Evolutionary conservation across 2,329 filamentous ascomycete species (phyloP), one percentile per base, ranked within the genome.

Genomic region (Rosellinia necatrix): DNA sequence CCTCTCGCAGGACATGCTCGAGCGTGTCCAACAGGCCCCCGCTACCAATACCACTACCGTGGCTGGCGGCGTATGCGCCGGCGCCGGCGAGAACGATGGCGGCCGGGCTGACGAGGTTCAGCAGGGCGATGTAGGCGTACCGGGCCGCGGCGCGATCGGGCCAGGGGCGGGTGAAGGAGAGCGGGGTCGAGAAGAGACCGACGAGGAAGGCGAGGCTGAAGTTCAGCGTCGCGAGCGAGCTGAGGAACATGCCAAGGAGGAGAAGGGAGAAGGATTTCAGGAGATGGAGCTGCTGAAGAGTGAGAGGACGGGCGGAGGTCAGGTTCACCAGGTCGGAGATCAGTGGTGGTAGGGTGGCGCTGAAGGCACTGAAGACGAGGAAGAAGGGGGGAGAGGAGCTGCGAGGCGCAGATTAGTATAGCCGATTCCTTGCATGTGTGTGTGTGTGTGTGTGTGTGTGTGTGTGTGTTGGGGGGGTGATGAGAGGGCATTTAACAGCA

Each of bases 181-280:
- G 78, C 0, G 93, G 93, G 3, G 84, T 78, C 38, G 90, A 86
- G 41, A 93, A 76, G 2, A 97, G 76, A 32, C 94, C 94, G 47
- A 97, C 79, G 32, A 96, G 78, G 70, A 97, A 88, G 43, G 91
- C 87, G 12, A 97, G 86, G 3, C 89, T 92, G 79, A 99, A 99
- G 75, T 99, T 99, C 48, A 99, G 83, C 0, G 93, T 99, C 2
- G 94, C 93, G 10, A 99, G 87, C 1, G 92, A 89, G 10, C 92
- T 92, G 62, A 99, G 85, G 66, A 91, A 92, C 78, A 97, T 90
- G 66, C 94, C 94, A 0, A 97, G 83, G 8, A 96, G 80, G 10
- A 99, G 85, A n/a, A 97, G 84, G 5, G 92, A 96, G 77, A 97
- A 92, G 55, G 89, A 94, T 71, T 96, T 92, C 62, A 92, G 86